Evolutionary conservation across 805 yeast genomes (phyloP).

Genomic region (Candida stauntonica): DNA sequence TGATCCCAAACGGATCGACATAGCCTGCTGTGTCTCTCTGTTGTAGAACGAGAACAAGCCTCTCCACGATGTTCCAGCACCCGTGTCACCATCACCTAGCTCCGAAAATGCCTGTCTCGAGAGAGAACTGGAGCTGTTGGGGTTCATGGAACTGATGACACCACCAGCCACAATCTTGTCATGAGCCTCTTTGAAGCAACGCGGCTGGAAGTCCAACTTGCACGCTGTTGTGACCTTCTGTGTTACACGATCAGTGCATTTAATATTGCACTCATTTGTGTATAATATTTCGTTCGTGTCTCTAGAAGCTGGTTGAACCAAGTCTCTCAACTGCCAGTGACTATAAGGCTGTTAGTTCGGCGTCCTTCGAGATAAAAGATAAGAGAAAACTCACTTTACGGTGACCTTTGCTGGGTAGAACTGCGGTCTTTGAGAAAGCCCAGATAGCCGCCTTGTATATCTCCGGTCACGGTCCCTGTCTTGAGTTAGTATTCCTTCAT

Average conservation of each 20-base stretch:
- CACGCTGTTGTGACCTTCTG: conserved; percentile 34
- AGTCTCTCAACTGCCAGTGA: conserved; percentile 83
- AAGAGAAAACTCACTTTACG: conserved; percentile 29
- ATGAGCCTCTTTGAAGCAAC: conserved; percentile 59
- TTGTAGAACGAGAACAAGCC: conserved; percentile 63
- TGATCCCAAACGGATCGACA: conserved; percentile 64
- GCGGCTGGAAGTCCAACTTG: conserved; percentile 60
- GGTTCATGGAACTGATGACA: conserved; percentile 33
- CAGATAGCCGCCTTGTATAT: conserved; percentile 15
- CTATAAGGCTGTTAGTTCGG: conserved; percentile 9
- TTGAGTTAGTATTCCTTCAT: conserved; percentile 5
- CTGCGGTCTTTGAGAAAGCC: conserved; percentile 14
- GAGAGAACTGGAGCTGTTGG: conserved; percentile 8
- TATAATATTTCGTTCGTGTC: conserved; percentile 46
- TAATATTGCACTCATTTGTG: conserved; percentile 52
- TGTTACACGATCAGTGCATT: conserved; percentile 37
- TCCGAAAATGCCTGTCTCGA: conserved; percentile 6
- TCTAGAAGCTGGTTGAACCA: conserved; percentile 49
- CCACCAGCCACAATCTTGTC: conserved; percentile 54
- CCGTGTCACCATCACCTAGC: conserved; percentile 24
- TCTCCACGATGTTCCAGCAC: conserved; percentile 39
- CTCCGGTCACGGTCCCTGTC: conserved; percentile 5
- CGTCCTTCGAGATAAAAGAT: conserved; percentile 12
- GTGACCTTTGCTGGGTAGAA: conserved; percentile 32
- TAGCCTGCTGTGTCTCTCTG: conserved; percentile 41